Evolutionary conservation across 2,329 filamentous ascomycete genomes (phyloP).

Genomic region (Pseudopithomyces maydicus): DNA sequence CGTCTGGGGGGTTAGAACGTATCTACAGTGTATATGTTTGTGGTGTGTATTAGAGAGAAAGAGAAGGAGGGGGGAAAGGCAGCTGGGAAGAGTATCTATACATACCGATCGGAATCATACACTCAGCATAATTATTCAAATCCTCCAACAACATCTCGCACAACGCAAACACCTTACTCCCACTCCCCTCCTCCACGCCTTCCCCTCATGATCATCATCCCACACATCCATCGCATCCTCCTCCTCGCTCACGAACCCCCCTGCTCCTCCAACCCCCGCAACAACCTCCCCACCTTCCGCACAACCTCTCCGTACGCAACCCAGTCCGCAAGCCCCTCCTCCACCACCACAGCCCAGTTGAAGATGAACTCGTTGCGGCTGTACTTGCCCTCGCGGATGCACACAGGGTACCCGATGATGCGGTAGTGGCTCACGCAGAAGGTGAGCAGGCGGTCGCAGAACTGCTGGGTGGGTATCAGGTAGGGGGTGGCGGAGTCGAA

Average conservation of each 20-base stretch:
- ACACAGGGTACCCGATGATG: constrained; percentile 87
- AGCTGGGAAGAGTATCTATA: constrained; percentile 17
- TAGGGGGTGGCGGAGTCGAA: constrained; percentile 89
- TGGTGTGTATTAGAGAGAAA: too few species aligned
- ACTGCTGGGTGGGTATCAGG: constrained; percentile 91
- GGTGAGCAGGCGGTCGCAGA: constrained; percentile 88
- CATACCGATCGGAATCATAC: constrained; percentile 94
- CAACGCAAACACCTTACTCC: constrained; percentile 65
- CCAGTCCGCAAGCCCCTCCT: constrained; percentile 69
- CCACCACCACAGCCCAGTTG: constrained; percentile 89
- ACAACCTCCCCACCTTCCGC: constrained; percentile 79
- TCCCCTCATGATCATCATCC: constrained; percentile 31
- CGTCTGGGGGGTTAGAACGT: constrained; percentile 65
- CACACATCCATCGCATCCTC: constrained; percentile 41
- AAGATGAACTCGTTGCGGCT: constrained; percentile 97
- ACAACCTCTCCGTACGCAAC: constrained; percentile 84
- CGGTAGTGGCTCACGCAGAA: constrained; percentile 76
- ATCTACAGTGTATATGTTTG: too few species aligned
- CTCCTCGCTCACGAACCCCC: constrained; percentile 78
- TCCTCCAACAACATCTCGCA: constrained; percentile 92
- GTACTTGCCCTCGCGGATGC: constrained; percentile 78
- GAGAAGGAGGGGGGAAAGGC: too few species aligned
- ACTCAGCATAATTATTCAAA: constrained; percentile 95
- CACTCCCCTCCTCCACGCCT: constrained; percentile 40
- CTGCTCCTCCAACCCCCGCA: constrained; percentile 91